Percentiles rank a stretch among this genome's conserved stretches.
Evolutionary conservation across 2,329 filamentous ascomycete species (phyloP).

Genomic region (Hypoxylon sp.): DNA sequence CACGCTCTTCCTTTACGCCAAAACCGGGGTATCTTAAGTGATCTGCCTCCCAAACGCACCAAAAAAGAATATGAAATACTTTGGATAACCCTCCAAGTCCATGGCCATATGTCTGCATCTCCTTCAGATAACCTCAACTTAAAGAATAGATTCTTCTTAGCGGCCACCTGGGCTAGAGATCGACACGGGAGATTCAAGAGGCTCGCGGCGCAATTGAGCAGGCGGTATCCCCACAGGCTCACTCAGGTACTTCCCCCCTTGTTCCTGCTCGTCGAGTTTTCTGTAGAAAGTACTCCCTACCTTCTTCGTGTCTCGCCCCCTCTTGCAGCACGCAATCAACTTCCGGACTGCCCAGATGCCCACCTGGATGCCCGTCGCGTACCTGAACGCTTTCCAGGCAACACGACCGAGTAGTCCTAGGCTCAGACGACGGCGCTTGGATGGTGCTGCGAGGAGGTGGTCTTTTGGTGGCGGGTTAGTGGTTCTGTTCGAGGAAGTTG

Average conservation of each 20-base stretch:
- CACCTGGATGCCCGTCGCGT: slow-evolving; percentile 31
- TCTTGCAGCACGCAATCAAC: slow-evolving; percentile 1
- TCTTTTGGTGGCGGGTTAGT: slow-evolving; percentile 1
- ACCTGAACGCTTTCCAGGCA: slow-evolving; percentile 33
- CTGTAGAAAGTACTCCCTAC: slow-evolving; percentile 29
- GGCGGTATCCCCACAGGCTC: slow-evolving; percentile 3
- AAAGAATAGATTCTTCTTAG: not conserved
- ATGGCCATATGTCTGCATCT: not conserved
- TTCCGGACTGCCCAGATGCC: slow-evolving; percentile 32
- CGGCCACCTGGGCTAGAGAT: not conserved
- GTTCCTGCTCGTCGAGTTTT: slow-evolving; percentile 27
- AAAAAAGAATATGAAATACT: not conserved
- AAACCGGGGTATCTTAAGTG: slow-evolving; percentile 12
- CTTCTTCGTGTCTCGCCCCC: slow-evolving; percentile 11
- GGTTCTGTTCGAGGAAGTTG: not conserved
- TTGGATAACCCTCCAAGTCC: not conserved
- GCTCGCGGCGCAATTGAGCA: not conserved
- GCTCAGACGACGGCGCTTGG: slow-evolving; percentile 1
- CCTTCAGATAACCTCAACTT: not conserved
- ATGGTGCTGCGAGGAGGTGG: not conserved
- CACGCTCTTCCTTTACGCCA: slow-evolving; percentile 18
- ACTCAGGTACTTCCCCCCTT: not conserved
- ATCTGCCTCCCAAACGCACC: not conserved
- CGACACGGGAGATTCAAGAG: not conserved
- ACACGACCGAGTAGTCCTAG: not conserved